Conservation (phyloP, 2,329 filamentous ascomycete species). For the Clarireedia sp. region DNA sequence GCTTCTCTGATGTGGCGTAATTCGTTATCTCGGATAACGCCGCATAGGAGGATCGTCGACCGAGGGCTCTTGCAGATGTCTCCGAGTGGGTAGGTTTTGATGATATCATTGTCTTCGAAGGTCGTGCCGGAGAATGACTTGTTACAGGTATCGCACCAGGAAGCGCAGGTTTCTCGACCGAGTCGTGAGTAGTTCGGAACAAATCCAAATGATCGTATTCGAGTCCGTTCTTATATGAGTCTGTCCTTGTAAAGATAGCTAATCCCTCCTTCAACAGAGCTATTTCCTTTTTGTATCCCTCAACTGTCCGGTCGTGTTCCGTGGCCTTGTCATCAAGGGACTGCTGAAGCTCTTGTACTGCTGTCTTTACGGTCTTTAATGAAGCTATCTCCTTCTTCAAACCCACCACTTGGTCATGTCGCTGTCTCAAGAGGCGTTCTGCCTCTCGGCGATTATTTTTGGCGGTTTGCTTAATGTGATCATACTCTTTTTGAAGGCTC, state of each 20-base stretch:
- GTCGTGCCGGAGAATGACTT: conserved; percentile 15
- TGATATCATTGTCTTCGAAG: conserved; percentile 14
- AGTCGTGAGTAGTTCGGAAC: not conserved
- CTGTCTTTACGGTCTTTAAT: conserved; percentile 32
- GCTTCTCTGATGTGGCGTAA: conserved; percentile 15
- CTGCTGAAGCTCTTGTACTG: conserved; percentile 14
- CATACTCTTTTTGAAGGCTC: conserved; percentile 44
- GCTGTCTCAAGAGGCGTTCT: conserved; percentile 46
- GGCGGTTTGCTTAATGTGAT: conserved; percentile 44
- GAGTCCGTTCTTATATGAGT: not conserved
- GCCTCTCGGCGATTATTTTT: conserved; percentile 48
- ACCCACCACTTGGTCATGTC: conserved; percentile 48
- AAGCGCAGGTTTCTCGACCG: conserved; percentile 9
- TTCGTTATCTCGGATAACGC: conserved; percentile 27
- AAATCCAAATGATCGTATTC: not conserved
- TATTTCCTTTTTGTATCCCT: conserved; percentile 17
- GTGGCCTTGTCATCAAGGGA: conserved; percentile 13
- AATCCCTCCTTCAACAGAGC: conserved; percentile 10
- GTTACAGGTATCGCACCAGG: conserved; percentile 19
- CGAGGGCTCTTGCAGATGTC: conserved; percentile 8
- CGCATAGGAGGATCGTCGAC: conserved; percentile 12
- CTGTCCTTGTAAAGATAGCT: not conserved
- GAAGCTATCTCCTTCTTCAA: conserved; percentile 46
- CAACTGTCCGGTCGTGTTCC: conserved; percentile 18
- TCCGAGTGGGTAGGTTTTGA: conserved; percentile 12